Evolutionary conservation across 192 early-diverging fungal genomes (phyloP), one percentile per base, ranked within the genome.

Genomic region (Gonapodya sp.): DNA sequence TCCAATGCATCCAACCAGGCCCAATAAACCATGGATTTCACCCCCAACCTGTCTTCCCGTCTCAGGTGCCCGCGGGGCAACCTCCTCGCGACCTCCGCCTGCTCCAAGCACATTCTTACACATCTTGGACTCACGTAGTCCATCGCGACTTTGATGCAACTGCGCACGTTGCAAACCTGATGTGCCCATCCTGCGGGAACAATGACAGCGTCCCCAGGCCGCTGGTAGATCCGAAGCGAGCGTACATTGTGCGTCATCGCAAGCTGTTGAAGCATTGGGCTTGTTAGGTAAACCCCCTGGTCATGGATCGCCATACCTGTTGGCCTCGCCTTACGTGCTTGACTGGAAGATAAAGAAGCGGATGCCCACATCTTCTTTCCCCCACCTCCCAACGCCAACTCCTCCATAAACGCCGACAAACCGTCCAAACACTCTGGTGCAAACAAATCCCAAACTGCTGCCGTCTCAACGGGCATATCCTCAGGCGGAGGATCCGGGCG

Each of bases 111-210:
- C 79, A 86, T 78, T 0, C 79, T 78, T 18, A 94, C 81, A 33
- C 88, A 87, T 78, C 93, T 91, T 2, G 90, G 89, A 46, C 88
- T 89, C 18, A 94, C 86, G 85, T 92, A 94, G 81, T 93, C 93
- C 83, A 91, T 87, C 31, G 93, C 93, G 0, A 89, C 82, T 83
- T 94, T 94, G 73, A 94, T 87, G 1, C 90, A 89, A 35, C 84
- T 88, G 2, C 87, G 81, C 73, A 90, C 88, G 82, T 93, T 94
- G 80, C 88, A 87, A 18, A 94, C 93, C 84, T 94, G 93, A 36
- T 93, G 92, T 0, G 92, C 91, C 35, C 87, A 92, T 1, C 94
- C 94, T 14, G 93, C 94, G 0, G 94, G 93, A 0, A 95, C 87
- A 86, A 92, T 94, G 0, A 95, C 89, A 0, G 91, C 89, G 83